A percentile compares a stretch with the other conserved stretches of the same genome.
These are phyloP conservation scores for Alternaria sp. DNA, from an alignment of 2,329 filamentous ascomycete genomes.

Conservation along the genomic window DNA sequence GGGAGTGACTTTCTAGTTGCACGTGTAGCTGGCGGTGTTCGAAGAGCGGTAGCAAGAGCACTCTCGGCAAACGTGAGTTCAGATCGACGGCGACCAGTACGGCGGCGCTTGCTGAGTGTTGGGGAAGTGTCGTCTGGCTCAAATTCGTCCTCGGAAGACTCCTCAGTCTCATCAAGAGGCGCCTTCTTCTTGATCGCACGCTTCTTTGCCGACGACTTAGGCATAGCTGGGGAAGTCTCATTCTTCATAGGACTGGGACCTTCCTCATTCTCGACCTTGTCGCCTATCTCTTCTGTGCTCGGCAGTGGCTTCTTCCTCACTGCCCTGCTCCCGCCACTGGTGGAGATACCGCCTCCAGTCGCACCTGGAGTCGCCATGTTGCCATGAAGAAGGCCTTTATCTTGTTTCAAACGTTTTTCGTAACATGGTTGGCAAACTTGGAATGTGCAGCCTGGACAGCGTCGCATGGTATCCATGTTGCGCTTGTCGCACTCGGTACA, in stretches of 20 bases:
- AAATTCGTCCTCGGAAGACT: constrained; percentile 22
- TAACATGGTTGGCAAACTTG: constrained; percentile 46
- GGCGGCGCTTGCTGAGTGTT: constrained; percentile 18
- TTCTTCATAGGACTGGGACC: not conserved
- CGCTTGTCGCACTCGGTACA: constrained; percentile 48
- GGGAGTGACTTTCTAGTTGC: constrained; percentile 2
- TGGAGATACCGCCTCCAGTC: not conserved
- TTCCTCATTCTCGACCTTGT: not conserved
- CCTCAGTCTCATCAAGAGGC: constrained; percentile 1
- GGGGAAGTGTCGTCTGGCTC: constrained; percentile 15
- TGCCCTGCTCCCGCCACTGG: not conserved
- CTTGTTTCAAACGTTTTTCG: constrained; percentile 16
- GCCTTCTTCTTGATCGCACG: constrained; percentile 10
- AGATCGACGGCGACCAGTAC: constrained; percentile 15
- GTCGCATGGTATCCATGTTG: constrained; percentile 42
- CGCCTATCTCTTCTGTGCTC: constrained; percentile 1
- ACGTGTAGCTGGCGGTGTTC: constrained; percentile 6
- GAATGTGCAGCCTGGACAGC: constrained; percentile 47
- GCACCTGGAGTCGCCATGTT: constrained; percentile 21
- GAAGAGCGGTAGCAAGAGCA: constrained; percentile 10
- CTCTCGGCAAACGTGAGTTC: constrained; percentile 17
- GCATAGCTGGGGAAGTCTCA: not conserved
- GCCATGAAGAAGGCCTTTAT: constrained; percentile 35
- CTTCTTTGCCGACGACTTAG: constrained; percentile 12
- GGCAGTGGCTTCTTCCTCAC: constrained; percentile 10